Evolutionary conservation across 768 basidiomycete species (phyloP).

Genomic region (Boletus sp.): DNA sequence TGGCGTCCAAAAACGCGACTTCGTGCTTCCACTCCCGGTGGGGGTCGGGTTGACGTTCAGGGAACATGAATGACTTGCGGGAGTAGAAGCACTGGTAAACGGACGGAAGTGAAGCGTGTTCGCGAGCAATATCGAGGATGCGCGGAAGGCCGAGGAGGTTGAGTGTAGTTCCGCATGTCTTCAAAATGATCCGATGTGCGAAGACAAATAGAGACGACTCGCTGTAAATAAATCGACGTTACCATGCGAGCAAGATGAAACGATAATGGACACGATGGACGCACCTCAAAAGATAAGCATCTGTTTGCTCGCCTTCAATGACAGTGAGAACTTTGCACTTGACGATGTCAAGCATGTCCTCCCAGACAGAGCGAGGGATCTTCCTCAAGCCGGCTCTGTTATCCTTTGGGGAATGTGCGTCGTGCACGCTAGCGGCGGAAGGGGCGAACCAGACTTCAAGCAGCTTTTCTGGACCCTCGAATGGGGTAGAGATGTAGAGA

Average conservation of each 20-base stretch:
- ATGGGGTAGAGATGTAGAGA: conserved; percentile 48
- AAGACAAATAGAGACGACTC: conserved; percentile 97
- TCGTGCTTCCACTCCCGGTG: conserved; percentile 94
- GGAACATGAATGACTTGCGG: conserved; percentile 99
- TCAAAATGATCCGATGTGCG: conserved; percentile 93
- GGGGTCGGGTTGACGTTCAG: conserved; percentile 89
- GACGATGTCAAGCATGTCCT: conserved; percentile 96
- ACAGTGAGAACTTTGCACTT: conserved; percentile 94
- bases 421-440: conserved; percentile 57
- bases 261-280: conserved; percentile 22
- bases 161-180: conserved; percentile 98
- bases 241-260: conserved; percentile 9
- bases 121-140: conserved; percentile 88
- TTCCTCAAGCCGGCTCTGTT: conserved; percentile 69
- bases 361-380: conserved; percentile 79
- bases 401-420: conserved; percentile 34
- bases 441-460: conserved; percentile 98
- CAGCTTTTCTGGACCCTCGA: conserved; percentile 93
- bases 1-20: conserved; percentile 84
- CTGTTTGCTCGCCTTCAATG: conserved; percentile 82
- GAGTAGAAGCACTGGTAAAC: conserved; percentile 97
- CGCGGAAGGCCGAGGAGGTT: conserved; percentile 93
- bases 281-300: conserved; percentile 95
- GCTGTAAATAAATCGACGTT: conserved; percentile 42
- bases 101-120: conserved; percentile 57